Evolutionary conservation across 768 basidiomycete species (phyloP), one percentile per base, ranked within the genome.

Genomic region (Phlegmacium glaucopus): DNA sequence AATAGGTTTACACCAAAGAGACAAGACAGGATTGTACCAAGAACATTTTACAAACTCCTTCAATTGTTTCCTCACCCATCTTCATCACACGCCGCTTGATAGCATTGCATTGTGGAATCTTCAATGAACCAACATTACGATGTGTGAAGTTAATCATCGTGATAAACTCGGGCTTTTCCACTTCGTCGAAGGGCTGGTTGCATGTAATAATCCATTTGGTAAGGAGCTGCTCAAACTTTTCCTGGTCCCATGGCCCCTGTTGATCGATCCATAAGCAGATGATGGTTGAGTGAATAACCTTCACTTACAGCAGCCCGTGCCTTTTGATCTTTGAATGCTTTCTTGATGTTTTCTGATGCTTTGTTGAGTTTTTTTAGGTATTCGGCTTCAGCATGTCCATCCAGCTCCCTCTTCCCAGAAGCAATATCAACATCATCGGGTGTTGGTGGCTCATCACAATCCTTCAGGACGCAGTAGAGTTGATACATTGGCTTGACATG

Each of bases 211-310:
- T 34, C 43, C 43, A 44, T 11, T 44, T 17, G n/a, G 18, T 44
- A n/a, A 44, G 27, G 8, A 44, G 15, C 55, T 12, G 50, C 54
- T 11, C 49, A 54, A 5, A 39, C 38, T 15, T 54, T 61, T 6
- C 64, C 53, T 0, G 69, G 70, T 49, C 67, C 69, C 5, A 71
- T 69, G 45, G 69, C 69, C n/a, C 52, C 13, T 49, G 22, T n/a
- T n/a, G 10, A 16, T 42, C 11, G 8, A 15, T 8, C 16, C 15
- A 10, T 26, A 9, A 32, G n/a, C 15, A 35, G 10, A 15, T 8
- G 29, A 13, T 8, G 11, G 12, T 9, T 34, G n/a, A 10, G 29
- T 34, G 7, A 15, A 9, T 28, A 9, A n/a, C n/a, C n/a, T 8
- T 28, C n/a, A 45, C 44, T 5, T 45, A 45, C 44, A n/a, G 29